These are phyloP conservation scores for Pseudogymnoascus sp. DNA, from an alignment of 2,329 filamentous ascomycete genomes.

Conservation along the genomic window DNA sequence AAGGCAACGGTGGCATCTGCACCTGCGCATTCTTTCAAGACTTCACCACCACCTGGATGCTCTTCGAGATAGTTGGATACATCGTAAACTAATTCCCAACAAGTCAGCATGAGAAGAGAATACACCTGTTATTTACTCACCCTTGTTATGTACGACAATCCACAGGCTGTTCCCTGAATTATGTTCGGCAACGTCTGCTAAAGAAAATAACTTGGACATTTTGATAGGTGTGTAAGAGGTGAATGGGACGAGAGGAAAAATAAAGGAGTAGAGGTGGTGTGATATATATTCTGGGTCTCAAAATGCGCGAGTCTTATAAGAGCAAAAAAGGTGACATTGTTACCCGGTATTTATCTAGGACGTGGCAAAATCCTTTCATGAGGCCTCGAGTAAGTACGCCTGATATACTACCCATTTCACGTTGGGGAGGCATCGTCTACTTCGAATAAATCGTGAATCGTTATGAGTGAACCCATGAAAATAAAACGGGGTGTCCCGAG, in stretches of 20 bases:
- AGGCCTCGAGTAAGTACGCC: not conserved
- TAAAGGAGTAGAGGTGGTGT: not conserved
- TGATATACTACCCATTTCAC: not conserved
- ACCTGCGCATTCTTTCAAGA: conserved; percentile 70
- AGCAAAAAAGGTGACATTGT: not conserved
- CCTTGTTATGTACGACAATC: conserved; percentile 50
- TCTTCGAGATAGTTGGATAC: conserved; percentile 50
- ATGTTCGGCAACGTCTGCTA: conserved; percentile 43
- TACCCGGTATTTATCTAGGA: conserved; percentile 1
- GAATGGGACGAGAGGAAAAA: not conserved
- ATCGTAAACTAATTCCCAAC: conserved; percentile 44
- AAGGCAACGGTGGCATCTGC: conserved; percentile 74
- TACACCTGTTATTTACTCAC: conserved; percentile 24
- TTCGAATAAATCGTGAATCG: conserved; percentile 2
- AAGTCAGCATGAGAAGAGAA: not conserved
- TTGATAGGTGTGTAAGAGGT: not conserved
- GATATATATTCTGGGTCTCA: not conserved
- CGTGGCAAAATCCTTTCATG: not conserved
- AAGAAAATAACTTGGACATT: conserved; percentile 17
- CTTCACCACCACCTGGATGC: conserved; percentile 68
- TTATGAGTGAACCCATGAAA: not conserved
- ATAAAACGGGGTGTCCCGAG: not conserved
- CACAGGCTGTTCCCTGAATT: conserved; percentile 42
- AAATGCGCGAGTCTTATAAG: not conserved
- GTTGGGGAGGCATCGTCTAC: not conserved